These are phyloP conservation scores for Colletotrichum eremochloae DNA, from an alignment of 2,329 filamentous ascomycete genomes.

Conservation along the genomic window DNA sequence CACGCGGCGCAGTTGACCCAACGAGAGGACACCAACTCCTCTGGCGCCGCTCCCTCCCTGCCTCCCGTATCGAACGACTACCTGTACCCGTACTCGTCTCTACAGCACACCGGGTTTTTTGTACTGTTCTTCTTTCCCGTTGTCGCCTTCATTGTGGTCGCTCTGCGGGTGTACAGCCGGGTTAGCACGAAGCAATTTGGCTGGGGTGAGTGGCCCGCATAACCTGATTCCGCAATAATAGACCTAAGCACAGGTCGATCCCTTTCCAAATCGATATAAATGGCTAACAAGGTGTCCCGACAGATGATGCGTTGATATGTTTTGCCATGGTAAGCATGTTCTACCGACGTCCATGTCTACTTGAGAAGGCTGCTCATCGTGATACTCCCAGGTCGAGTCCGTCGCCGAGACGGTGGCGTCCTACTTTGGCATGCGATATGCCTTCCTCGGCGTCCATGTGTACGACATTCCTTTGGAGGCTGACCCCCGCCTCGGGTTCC, in stretches of 20 bases:
- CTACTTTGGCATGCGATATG: constrained; percentile 33
- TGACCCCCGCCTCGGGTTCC: constrained; percentile 28
- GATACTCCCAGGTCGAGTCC: constrained; percentile 23
- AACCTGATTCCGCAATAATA: neutral
- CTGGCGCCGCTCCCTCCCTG: neutral
- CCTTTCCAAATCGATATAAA: neutral
- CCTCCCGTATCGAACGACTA: constrained; percentile 34
- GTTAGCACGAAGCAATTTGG: constrained; percentile 38
- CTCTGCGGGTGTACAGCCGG: constrained; percentile 30
- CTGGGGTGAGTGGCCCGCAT: constrained; percentile 24
- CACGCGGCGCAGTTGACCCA: constrained; percentile 31
- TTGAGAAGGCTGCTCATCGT: neutral
- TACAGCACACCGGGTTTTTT: constrained; percentile 31
- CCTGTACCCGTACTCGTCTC: constrained; percentile 28
- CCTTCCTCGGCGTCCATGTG: constrained; percentile 36
- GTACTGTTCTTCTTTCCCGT: constrained; percentile 36
- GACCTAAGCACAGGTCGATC: neutral
- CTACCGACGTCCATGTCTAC: no score
- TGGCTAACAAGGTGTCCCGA: constrained; percentile 3
- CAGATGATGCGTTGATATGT: constrained; percentile 38
- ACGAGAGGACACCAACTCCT: neutral
- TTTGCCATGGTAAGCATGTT: constrained; percentile 28
- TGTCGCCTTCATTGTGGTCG: constrained; percentile 27
- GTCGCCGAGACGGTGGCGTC: constrained; percentile 36
- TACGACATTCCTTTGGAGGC: constrained; percentile 32